Percentiles rank a stretch among this genome's conserved stretches.
These are phyloP conservation scores for Coemansia erecta DNA, from an alignment of 192 early-diverging fungal genomes.

Conservation along the genomic window DNA sequence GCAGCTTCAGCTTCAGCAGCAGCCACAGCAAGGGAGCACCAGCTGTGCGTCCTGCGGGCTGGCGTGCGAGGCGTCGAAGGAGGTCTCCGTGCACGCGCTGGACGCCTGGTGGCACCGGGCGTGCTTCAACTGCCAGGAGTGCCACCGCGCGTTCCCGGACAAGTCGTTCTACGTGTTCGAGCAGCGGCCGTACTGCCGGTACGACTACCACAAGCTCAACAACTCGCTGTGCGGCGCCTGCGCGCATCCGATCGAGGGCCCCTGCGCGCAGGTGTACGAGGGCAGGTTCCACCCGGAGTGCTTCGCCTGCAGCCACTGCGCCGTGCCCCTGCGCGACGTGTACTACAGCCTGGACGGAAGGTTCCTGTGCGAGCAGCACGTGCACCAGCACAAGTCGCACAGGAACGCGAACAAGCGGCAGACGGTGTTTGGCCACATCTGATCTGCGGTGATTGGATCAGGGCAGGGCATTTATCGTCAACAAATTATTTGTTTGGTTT, in stretches of 20 bases:
- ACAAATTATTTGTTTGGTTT: neutral
- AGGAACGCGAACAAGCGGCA: slow-evolving; percentile 35
- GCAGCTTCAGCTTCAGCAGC: neutral
- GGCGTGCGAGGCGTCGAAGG: slow-evolving; percentile 31
- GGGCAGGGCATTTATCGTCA: neutral
- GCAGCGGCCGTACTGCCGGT: slow-evolving; percentile 76
- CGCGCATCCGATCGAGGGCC: slow-evolving; percentile 81
- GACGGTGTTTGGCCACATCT: slow-evolving; percentile 42
- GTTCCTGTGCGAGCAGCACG: slow-evolving; percentile 49
- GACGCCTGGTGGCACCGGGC: slow-evolving; percentile 64
- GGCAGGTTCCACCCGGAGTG: slow-evolving; percentile 84
- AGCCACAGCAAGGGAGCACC: neutral
- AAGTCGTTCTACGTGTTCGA: slow-evolving; percentile 85
- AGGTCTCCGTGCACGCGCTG: slow-evolving; percentile 58
- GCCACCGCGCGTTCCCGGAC: slow-evolving; percentile 64
- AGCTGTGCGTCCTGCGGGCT: slow-evolving; percentile 27
- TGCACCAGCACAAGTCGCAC: slow-evolving; percentile 32
- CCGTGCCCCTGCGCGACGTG: slow-evolving; percentile 48
- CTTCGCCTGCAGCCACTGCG: slow-evolving; percentile 67
- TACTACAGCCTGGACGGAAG: slow-evolving; percentile 48
- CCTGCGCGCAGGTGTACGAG: slow-evolving; percentile 85
- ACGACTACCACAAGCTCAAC: slow-evolving; percentile 85
- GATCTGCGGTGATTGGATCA: neutral
- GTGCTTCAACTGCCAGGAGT: slow-evolving; percentile 65
- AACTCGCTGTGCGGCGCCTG: slow-evolving; percentile 80